Evolutionary conservation across 768 basidiomycete genomes (phyloP).

Genomic region (Zangia roseola): DNA sequence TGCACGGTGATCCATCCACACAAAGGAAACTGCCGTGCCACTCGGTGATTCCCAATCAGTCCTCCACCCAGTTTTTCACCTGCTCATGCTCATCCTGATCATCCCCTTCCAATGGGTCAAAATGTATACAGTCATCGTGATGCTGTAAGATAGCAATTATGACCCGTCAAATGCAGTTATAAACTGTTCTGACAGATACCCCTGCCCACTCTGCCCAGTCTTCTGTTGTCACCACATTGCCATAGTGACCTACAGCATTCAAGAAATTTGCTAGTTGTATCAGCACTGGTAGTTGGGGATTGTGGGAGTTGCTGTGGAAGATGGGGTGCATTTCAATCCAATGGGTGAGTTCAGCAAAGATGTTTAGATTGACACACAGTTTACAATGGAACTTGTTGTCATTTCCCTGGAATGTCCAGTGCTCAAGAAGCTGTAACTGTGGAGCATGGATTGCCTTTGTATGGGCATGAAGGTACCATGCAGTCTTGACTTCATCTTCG

Average conservation of each 20-base stretch:
- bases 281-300: too few relatives aligned
- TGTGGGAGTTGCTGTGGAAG: too few relatives aligned
- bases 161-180: slow-evolving; percentile 15
- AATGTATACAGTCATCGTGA: slow-evolving; percentile 10
- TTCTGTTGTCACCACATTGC: slow-evolving; percentile 8
- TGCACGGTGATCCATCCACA: slow-evolving; percentile 12
- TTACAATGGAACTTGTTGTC: too few relatives aligned
- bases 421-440: too few relatives aligned
- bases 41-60: neutral
- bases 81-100: neutral
- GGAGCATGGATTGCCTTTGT: too few relatives aligned
- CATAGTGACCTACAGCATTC: neutral
- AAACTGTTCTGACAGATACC: slow-evolving; percentile 14
- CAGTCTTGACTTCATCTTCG: too few relatives aligned
- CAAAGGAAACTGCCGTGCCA: slow-evolving; percentile 9
- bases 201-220: slow-evolving; percentile 25
- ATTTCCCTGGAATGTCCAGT: too few relatives aligned
- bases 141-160: slow-evolving; percentile 14
- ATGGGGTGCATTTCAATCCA: too few relatives aligned
- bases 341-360: too few relatives aligned
- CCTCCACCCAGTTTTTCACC: neutral
- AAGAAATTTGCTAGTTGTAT: too few relatives aligned
- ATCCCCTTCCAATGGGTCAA: neutral
- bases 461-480: too few relatives aligned
- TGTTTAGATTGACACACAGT: too few relatives aligned